Evolutionary conservation across 2,329 filamentous ascomycete species (phyloP).

Genomic region (Lachnellula cervina): DNA sequence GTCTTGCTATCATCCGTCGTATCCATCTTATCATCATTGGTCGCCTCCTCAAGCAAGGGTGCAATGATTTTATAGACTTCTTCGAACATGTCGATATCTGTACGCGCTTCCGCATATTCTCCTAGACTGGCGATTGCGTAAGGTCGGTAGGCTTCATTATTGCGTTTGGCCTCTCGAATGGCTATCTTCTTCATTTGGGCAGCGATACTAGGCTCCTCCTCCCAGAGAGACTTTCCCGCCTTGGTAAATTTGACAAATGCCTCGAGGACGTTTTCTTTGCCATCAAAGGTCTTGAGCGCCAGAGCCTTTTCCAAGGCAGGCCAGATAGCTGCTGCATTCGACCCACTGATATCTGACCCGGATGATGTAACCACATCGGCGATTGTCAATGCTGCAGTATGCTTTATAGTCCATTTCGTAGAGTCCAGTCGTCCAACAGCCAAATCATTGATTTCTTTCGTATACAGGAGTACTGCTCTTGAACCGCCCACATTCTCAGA

Average conservation of each 20-base stretch:
- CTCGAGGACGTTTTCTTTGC: constrained; percentile 79
- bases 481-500: constrained; percentile 82
- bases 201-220: constrained; percentile 46
- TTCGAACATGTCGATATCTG: constrained; percentile 65
- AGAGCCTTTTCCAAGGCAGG: constrained; percentile 76
- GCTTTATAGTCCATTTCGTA: constrained; percentile 84
- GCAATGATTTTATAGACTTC: constrained; percentile 61
- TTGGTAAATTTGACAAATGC: constrained; percentile 75
- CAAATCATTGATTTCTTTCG: constrained; percentile 73
- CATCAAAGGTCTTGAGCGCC: constrained; percentile 84
- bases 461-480: constrained; percentile 75
- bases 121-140: constrained; percentile 70
- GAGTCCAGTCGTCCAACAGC: constrained; percentile 66
- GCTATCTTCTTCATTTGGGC: constrained; percentile 74
- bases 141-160: constrained; percentile 78
- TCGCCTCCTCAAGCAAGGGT: constrained; percentile 55
- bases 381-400: constrained; percentile 76
- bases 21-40: constrained; percentile 63
- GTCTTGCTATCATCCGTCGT: constrained; percentile 27
- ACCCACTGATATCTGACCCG: constrained; percentile 54
- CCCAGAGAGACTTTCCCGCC: constrained; percentile 56
- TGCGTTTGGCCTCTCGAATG: constrained; percentile 83
- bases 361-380: constrained; percentile 68
- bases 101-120: constrained; percentile 61
- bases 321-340: constrained; percentile 66